Conservation (phyloP, 805 yeast genomes). For the Cyberlindnera mrakii region DNA sequence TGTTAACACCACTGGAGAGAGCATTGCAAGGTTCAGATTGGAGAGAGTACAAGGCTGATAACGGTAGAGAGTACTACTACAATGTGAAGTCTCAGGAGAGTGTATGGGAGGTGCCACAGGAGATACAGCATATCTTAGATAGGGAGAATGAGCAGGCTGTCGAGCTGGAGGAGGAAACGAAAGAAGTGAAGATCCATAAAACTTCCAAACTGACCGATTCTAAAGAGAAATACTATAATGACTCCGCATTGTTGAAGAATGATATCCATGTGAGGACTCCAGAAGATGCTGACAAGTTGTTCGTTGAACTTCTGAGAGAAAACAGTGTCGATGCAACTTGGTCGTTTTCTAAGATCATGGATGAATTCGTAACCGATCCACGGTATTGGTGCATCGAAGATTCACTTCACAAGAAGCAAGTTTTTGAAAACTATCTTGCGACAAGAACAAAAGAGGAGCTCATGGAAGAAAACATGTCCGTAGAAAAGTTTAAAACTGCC, state of each 20-base stretch:
- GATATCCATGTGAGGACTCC: constrained; percentile 5
- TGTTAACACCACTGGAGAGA: constrained; percentile 34
- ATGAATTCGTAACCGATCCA: constrained; percentile 48
- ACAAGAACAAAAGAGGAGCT: constrained; percentile 45
- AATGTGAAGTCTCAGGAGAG: constrained; percentile 59
- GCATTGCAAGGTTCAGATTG: constrained; percentile 49
- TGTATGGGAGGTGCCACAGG: constrained; percentile 75
- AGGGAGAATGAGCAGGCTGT: background rate
- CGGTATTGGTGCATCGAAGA: constrained; percentile 65
- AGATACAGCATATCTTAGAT: constrained; percentile 26
- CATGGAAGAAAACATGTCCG: constrained; percentile 43
- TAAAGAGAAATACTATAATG: constrained; percentile 14
- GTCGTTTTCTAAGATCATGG: constrained; percentile 66
- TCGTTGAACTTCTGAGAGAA: constrained; percentile 46
- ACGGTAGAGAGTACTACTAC: constrained; percentile 64
- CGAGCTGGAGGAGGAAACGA: constrained; percentile 1
- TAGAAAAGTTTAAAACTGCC: constrained; percentile 50
- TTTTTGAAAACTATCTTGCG: constrained; percentile 61
- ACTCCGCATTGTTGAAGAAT: constrained; percentile 24
- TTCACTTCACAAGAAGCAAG: constrained; percentile 49
- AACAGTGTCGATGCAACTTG: constrained; percentile 63
- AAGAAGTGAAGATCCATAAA: background rate
- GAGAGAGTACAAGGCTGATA: constrained; percentile 43
- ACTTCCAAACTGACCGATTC: constrained; percentile 9
- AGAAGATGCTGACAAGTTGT: constrained; percentile 38